These are phyloP conservation scores for Dactylellina drechsleri DNA, from an alignment of 2,329 filamentous ascomycete species.

Conservation along the genomic window DNA sequence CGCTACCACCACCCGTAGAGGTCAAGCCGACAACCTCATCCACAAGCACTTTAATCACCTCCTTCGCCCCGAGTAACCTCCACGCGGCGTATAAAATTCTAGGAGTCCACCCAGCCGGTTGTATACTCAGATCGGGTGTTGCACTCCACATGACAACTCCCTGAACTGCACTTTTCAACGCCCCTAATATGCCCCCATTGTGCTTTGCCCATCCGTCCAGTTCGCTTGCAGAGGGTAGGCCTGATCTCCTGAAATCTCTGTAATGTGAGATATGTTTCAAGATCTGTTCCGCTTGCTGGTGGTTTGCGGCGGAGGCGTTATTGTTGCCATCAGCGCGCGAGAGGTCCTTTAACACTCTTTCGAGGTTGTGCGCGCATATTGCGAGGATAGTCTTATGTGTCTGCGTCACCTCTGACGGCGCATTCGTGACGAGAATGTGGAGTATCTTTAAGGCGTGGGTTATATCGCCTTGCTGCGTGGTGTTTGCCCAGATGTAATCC, in stretches of 20 bases:
- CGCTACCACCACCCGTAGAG: background rate
- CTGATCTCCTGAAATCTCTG: constrained; percentile 70
- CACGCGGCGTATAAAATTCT: constrained; percentile 73
- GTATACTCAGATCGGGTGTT: constrained; percentile 67
- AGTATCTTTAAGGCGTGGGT: constrained; percentile 77
- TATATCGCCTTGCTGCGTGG: constrained; percentile 69
- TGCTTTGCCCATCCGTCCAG: constrained; percentile 72
- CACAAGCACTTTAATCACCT: constrained; percentile 66
- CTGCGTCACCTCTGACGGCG: constrained; percentile 73
- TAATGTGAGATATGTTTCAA: constrained; percentile 72
- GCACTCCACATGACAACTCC: constrained; percentile 74
- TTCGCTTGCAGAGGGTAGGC: constrained; percentile 72
- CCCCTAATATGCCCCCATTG: constrained; percentile 68
- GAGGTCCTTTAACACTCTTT: constrained; percentile 57
- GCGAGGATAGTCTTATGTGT: constrained; percentile 58
- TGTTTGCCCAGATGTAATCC: constrained; percentile 74
- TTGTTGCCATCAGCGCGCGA: constrained; percentile 41
- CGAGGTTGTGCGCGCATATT: constrained; percentile 57
- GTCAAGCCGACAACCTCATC: constrained; percentile 35
- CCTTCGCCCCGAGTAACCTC: constrained; percentile 71
- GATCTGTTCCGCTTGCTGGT: constrained; percentile 76
- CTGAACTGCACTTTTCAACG: constrained; percentile 71
- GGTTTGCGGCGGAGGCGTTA: constrained; percentile 64
- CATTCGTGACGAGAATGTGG: constrained; percentile 74
- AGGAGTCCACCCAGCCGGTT: constrained; percentile 75